Percentiles rank a stretch among this genome's conserved stretches.
Conservation (phyloP, 106 monocot genomes). For the Phalaenopsis equestris region DNA sequence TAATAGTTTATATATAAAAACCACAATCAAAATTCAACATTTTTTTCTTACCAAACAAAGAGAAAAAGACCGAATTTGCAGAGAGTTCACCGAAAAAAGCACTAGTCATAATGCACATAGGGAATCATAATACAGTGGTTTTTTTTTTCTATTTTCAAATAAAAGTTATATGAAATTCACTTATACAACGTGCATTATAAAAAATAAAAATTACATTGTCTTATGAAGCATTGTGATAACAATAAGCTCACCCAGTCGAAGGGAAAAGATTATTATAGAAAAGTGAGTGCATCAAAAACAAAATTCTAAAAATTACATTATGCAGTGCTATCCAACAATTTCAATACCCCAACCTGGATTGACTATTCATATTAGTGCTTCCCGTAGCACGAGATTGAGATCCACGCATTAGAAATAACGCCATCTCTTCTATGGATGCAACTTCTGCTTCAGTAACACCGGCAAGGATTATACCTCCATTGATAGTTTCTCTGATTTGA, state of each 20-base stretch:
- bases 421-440: slow-evolving; percentile 86
- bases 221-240: not conserved
- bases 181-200: not conserved
- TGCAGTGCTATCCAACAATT: not conserved
- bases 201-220: not conserved
- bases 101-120: not conserved
- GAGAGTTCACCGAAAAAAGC: not conserved
- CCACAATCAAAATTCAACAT: not conserved
- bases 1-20: not conserved
- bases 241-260: not conserved
- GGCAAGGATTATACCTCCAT: slow-evolving; percentile 88
- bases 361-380: slow-evolving; percentile 98
- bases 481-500: slow-evolving; percentile 90
- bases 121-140: not conserved
- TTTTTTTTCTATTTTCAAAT: not conserved
- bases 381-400: slow-evolving; percentile 86
- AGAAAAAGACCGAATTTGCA: not conserved
- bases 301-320: not conserved
- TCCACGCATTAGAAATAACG: slow-evolving; percentile 65
- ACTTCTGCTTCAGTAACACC: slow-evolving; percentile 93
- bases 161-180: not conserved
- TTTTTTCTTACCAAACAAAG: not conserved
- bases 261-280: not conserved
- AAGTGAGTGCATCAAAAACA: not conserved
- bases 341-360: slow-evolving; percentile 60